Conservation (phyloP, 768 basidiomycete genomes). For the Mrakia frigida region DNA sequence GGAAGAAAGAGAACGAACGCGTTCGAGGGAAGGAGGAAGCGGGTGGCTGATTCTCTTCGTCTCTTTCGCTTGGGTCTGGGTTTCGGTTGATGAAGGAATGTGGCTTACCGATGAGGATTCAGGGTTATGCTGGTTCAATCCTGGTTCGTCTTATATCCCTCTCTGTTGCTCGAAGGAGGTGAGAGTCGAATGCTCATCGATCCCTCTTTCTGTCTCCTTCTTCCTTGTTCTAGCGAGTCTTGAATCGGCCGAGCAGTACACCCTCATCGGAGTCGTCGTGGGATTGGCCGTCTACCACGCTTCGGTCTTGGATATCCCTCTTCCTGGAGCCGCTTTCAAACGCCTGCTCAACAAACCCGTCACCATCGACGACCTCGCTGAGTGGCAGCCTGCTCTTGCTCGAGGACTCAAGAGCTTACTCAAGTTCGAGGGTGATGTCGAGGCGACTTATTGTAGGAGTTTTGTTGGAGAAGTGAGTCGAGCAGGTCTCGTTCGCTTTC, state of each 20-base stretch:
- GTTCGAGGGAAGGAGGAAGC: no score
- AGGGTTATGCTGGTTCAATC: conserved; percentile 28
- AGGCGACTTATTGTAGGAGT: conserved; percentile 18
- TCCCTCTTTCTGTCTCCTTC: neutral
- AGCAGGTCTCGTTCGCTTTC: neutral
- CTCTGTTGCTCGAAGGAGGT: no score
- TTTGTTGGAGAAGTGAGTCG: conserved; percentile 29
- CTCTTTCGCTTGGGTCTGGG: neutral
- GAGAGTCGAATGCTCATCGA: no score
- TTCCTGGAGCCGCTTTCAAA: conserved; percentile 25
- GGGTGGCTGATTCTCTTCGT: neutral
- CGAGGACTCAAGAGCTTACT: conserved; percentile 25
- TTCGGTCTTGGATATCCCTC: conserved; percentile 19
- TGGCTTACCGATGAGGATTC: conserved; percentile 26
- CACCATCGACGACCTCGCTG: conserved; percentile 24
- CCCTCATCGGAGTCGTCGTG: conserved; percentile 30
- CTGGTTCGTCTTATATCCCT: neutral
- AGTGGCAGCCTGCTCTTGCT: conserved; percentile 23
- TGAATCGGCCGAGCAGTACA: conserved; percentile 32
- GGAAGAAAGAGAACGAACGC: no score
- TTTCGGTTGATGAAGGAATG: conserved; percentile 5
- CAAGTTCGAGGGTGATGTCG: conserved; percentile 29
- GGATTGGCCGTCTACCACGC: conserved; percentile 29
- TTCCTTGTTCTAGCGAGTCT: conserved; percentile 19
- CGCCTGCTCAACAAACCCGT: conserved; percentile 29